Base-by-base conservation (phyloP, 1,139 yeast genomes). In the Eremothecium gossypii region DNA sequence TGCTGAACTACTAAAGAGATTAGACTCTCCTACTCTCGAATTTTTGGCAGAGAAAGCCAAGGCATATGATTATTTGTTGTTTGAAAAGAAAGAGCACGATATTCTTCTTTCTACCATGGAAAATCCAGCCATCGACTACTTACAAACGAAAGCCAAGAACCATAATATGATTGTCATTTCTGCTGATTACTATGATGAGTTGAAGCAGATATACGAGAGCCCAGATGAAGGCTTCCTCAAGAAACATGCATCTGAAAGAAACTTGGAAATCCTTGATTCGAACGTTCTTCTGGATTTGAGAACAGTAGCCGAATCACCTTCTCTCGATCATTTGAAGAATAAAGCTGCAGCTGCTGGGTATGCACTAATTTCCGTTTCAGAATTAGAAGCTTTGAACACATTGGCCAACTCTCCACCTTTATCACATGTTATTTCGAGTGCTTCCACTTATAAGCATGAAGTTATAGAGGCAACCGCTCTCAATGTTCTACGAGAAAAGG, bases 141-240 rank as follows among this genome's bases (percentile, higher is more conserved):
- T 41, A 13, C 23, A 50, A 11, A 50, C 54, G 5, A 60, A 60
- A 39, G 75, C 74, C 7, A 41, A 44, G n/a, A 40, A 29, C 7
- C 42, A 49, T 10, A 61, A 58, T 11, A 26, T 41, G 35, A 50
- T 54, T 1, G 44, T 40, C 35, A 17, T 64, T 11, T 39, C 55
- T 7, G 52, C 52, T 17, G 51, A 50, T 10, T 59, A 55, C n/a
- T 52, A 59, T 17, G 54, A 58, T 11, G 33, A 36, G 10, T 27
- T 36, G 10, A 27, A 36, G 9, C 12, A 36, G 20, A 26, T 4
- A 10, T 5, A 40, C 9, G 51, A 45, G n/a, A 43, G 41, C 17
- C 40, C 40, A 11, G 8, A 10, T 8, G 8, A 8, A 8, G 40
- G 17, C n/a, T 37, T 26, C 20, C 10, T 37, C 13, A 4, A 8